Conservation (phyloP, 2,329 filamentous ascomycete genomes). For the Fusarium setosum region DNA sequence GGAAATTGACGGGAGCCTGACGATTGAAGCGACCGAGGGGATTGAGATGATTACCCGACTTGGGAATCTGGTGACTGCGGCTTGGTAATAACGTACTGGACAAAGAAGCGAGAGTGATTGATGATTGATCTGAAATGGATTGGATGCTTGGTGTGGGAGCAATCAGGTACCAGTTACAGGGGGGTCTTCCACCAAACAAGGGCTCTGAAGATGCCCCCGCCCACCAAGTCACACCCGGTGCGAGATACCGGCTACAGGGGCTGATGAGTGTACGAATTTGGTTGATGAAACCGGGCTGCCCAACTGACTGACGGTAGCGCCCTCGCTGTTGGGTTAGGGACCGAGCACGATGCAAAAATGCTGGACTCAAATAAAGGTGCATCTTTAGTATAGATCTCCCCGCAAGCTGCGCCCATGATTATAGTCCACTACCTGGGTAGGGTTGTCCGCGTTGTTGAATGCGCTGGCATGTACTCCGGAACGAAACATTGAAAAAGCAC, state of each 20-base stretch:
- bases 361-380: background rate
- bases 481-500: background rate
- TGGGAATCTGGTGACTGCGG: conserved; percentile 1
- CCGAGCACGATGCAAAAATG: background rate
- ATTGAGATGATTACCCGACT: background rate
- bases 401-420: background rate
- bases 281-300: background rate
- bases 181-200: conserved; percentile 36
- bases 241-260: conserved; percentile 38
- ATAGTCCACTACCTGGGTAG: background rate
- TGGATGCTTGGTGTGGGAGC: conserved; percentile 37
- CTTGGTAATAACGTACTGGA: conserved; percentile 19
- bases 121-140: conserved; percentile 31
- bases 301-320: background rate
- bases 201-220: conserved; percentile 25
- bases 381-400: background rate
- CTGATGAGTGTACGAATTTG: conserved; percentile 29
- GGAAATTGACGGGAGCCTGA: conserved; percentile 14
- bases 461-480: background rate
- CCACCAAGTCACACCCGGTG: conserved; percentile 34
- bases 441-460: background rate
- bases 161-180: conserved; percentile 44
- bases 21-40: background rate
- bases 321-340: background rate
- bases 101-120: conserved; percentile 39